Conservation (phyloP, 108 stramenopile genomes). For the Nitzschia inconspicua region DNA sequence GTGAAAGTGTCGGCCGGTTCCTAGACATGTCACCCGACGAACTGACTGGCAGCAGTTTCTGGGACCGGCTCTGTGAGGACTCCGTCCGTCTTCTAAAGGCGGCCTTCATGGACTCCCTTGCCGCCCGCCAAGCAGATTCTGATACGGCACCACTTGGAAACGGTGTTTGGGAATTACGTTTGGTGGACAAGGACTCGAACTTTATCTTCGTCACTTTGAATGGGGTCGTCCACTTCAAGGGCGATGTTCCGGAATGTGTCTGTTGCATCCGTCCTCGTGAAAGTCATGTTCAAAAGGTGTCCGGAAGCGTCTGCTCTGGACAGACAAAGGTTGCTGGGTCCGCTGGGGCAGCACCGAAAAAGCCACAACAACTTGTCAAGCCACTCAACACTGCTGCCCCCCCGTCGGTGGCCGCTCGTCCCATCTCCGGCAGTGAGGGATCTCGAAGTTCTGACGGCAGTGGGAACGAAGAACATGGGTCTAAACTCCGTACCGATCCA, state of each 20-base stretch:
- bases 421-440: slow-evolving; percentile 12
- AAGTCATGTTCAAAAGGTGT: neutral
- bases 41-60: slow-evolving; percentile 71
- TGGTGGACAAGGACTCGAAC: slow-evolving; percentile 47
- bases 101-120: slow-evolving; percentile 86
- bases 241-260: slow-evolving; percentile 81
- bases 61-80: slow-evolving; percentile 67
- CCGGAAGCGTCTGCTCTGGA: neutral
- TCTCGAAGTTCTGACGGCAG: slow-evolving; percentile 10
- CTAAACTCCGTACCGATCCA: slow-evolving; percentile 2
- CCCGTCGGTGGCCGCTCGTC: neutral
- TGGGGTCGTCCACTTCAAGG: slow-evolving; percentile 81
- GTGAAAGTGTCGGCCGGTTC: slow-evolving; percentile 57
- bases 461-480: no score
- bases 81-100: slow-evolving; percentile 78
- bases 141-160: slow-evolving; percentile 64
- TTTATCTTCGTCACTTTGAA: slow-evolving; percentile 49
- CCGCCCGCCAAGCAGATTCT: slow-evolving; percentile 49
- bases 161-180: slow-evolving; percentile 63
- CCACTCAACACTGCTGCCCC: neutral
- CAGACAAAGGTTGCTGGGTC: neutral
- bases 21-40: slow-evolving; percentile 41
- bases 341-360: neutral
- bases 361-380: neutral
- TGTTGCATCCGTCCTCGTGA: slow-evolving; percentile 67